Evolutionary conservation across 192 early-diverging fungal genomes (phyloP), one percentile per base, ranked within the genome.

Genomic region (Thoreauomyces humboldtii): DNA sequence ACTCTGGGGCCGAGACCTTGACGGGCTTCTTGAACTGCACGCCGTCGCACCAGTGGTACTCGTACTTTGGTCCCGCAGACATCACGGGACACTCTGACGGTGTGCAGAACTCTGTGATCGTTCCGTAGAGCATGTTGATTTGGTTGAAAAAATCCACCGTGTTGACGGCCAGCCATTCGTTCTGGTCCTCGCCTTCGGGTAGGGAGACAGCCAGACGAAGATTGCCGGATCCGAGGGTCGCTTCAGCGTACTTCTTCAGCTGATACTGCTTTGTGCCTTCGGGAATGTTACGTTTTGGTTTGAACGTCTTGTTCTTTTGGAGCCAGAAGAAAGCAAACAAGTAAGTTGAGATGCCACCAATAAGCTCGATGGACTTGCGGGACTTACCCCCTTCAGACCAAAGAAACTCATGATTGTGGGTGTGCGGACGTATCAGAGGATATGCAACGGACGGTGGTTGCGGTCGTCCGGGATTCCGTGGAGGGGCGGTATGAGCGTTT

Each of bases 71-170:
- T 3, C 95, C 94, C 19, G 93, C 95, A 27, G 89, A 85, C 95
- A 98, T 98, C 43, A 86, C 80, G 7, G 93, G 92, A 67, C 95
- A 98, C 11, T 79, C 77, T 33, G 88, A 82, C 29, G 91, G 87
- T 0, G 95, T 98, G 74, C 95, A 96, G 72, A 90, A 92, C 24
- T 81, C 73, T n/a, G 74, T 74, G 59, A 79, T 69, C n/a, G 73
- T 75, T 54, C 89, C 92, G 71, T 92, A 98, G 7, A 98, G 76
- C 86, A 96, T 86, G 76, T 95, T 96, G 57, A 93, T 87, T 74
- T 98, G 95, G 80, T 95, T 94, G 76, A 90, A 96, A 73, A 98
- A 98, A 74, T 98, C 95, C 9, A 92, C 90, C 1, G 89, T 85
- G 72, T 96, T 91, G 42, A 92, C 91, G 11, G 95, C 94, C 4